phyloP scores from a whole-genome alignment of 352 stramenopile genomes.

The Blastocystis sp. region DNA sequence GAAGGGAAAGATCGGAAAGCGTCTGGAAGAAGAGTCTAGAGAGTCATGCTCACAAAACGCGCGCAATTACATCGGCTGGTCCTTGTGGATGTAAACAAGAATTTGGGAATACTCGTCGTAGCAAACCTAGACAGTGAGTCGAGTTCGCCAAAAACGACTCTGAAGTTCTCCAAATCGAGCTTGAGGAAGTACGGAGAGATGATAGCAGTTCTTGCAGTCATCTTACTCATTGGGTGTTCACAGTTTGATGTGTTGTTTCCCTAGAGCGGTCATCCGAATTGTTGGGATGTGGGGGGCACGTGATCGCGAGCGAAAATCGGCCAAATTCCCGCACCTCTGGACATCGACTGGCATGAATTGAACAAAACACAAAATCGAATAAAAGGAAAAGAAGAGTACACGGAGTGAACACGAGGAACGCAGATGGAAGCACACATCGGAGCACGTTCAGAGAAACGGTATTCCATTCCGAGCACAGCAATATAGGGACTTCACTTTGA shows the following conservation, averaged over 20 bases:
- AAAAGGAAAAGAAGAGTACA: no score
- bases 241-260: background rate
- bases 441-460: no score
- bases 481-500: no score
- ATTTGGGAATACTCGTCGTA: constrained; percentile 63
- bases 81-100: constrained; percentile 44
- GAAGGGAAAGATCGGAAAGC: constrained; percentile 20
- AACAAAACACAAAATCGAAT: no score
- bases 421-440: no score
- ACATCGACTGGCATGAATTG: no score
- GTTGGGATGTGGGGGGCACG: background rate
- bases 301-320: no score
- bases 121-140: background rate
- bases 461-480: no score
- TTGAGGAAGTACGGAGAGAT: constrained; percentile 62
- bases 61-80: constrained; percentile 25
- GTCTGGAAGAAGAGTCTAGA: constrained; percentile 68
- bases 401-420: no score
- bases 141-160: background rate
- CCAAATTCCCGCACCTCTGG: no score
- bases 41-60: background rate
- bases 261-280: background rate
- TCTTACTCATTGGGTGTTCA: background rate
- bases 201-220: background rate
- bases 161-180: constrained; percentile 18